A percentile compares a stretch with the other conserved stretches of the same genome.
Evolutionary conservation across 2,329 filamentous ascomycete species (phyloP).

Genomic region (Alternaria burnsii): DNA sequence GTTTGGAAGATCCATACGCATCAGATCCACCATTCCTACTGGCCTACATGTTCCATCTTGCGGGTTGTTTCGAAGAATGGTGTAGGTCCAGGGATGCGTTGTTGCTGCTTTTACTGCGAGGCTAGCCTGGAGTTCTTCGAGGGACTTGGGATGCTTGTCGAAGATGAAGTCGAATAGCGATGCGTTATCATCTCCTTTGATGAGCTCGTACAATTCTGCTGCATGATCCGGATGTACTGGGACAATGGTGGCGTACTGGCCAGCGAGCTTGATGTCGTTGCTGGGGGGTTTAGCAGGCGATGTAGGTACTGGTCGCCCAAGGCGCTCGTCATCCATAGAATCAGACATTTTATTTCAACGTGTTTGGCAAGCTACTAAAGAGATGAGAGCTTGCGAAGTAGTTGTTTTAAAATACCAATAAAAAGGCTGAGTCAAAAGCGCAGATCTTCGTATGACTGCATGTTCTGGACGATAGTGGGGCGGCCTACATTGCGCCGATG

Average conservation of each 20-base stretch:
- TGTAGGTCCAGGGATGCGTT: conserved; percentile 26
- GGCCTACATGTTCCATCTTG: neutral
- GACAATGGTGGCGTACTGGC: neutral
- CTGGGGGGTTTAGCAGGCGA: neutral
- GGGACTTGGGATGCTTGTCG: conserved; percentile 19
- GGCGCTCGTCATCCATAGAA: neutral
- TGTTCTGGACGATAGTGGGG: neutral
- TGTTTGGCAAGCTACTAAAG: neutral
- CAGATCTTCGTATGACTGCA: neutral
- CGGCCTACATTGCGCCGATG: neutral
- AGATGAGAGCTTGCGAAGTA: neutral
- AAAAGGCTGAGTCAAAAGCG: neutral
- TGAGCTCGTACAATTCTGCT: neutral
- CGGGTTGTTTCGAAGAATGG: conserved; percentile 8
- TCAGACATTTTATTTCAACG: neutral
- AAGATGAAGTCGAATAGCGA: conserved; percentile 24
- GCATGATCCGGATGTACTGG: neutral
- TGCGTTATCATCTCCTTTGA: neutral
- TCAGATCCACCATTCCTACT: conserved; percentile 48
- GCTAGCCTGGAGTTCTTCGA: neutral
- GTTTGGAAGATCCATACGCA: conserved; percentile 49
- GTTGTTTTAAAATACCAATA: neutral
- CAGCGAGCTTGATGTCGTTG: neutral
- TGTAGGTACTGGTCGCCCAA: neutral
- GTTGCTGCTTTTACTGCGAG: conserved; percentile 14